A percentile compares a stretch with the other conserved stretches of the same genome.
These are phyloP conservation scores for Pleurotus citrinopileatus DNA, from an alignment of 768 basidiomycete species.

Conservation along the genomic window DNA sequence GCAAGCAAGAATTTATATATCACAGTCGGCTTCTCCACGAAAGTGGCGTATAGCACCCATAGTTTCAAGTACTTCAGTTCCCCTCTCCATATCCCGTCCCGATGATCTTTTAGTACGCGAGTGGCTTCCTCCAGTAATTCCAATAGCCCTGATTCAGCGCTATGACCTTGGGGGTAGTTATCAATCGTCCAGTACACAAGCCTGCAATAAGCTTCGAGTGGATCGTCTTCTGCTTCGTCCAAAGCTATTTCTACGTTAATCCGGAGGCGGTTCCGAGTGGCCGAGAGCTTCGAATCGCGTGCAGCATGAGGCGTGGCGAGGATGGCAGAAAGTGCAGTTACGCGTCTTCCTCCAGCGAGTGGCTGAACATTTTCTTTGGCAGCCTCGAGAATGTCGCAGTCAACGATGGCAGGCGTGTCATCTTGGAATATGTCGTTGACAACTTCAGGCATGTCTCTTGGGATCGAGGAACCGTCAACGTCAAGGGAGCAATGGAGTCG, in stretches of 20 bases:
- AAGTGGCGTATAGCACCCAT: constrained; percentile 91
- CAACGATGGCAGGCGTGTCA: constrained; percentile 51
- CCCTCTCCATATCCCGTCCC: constrained; percentile 68
- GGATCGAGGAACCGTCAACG: not conserved
- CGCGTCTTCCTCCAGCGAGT: constrained; percentile 73
- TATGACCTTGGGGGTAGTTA: constrained; percentile 92
- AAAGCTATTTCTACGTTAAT: constrained; percentile 71
- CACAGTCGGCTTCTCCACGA: constrained; percentile 85
- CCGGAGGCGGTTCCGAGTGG: constrained; percentile 62
- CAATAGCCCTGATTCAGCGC: constrained; percentile 84
- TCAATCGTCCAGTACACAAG: constrained; percentile 93
- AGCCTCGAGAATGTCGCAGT: constrained; percentile 78
- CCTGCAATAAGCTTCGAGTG: constrained; percentile 81
- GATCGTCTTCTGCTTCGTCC: constrained; percentile 80
- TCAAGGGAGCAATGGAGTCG: not conserved
- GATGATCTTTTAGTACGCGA: constrained; percentile 73
- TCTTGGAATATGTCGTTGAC: constrained; percentile 44
- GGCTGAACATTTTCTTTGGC: constrained; percentile 89
- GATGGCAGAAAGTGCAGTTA: constrained; percentile 72
- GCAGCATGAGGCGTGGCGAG: constrained; percentile 76
- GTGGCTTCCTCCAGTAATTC: constrained; percentile 93
- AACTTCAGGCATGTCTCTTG: not conserved
- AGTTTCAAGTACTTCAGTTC: constrained; percentile 89
- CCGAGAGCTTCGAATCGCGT: constrained; percentile 65
- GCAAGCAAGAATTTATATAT: constrained; percentile 89